These are phyloP conservation scores for Pisolithus marmoratus DNA, from an alignment of 768 basidiomycete genomes.

Conservation along the genomic window DNA sequence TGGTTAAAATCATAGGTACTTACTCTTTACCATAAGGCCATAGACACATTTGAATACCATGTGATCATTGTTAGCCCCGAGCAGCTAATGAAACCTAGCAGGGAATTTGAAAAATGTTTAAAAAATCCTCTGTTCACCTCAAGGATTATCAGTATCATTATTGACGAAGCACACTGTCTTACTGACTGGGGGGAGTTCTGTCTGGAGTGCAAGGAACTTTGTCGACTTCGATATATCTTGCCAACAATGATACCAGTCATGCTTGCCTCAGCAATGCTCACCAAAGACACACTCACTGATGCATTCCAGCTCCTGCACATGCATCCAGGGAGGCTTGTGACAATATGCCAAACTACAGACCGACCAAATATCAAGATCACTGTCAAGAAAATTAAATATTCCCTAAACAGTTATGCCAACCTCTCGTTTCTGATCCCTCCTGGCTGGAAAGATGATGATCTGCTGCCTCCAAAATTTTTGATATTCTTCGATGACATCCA, in stretches of 20 bases:
- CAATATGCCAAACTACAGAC: constrained; percentile 23
- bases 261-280: constrained; percentile 15
- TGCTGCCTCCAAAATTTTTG: constrained; percentile 9
- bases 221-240: constrained; percentile 9
- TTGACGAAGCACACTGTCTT: constrained; percentile 18
- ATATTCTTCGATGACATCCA: constrained; percentile 12
- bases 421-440: constrained; percentile 20
- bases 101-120: background rate
- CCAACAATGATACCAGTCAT: constrained; percentile 6
- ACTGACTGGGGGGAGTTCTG: constrained; percentile 11
- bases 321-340: constrained; percentile 2
- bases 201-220: constrained; percentile 9
- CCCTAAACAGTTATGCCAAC: constrained; percentile 18
- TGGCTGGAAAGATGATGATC: constrained; percentile 1
- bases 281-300: background rate
- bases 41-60: too few relatives aligned
- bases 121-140: constrained; percentile 8
- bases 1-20: background rate
- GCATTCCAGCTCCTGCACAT: constrained; percentile 17
- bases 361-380: constrained; percentile 28
- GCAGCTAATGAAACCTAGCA: too few relatives aligned
- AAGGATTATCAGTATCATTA: constrained; percentile 10
- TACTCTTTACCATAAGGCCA: background rate
- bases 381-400: constrained; percentile 12
- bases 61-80: too few relatives aligned